Conservation (phyloP, 176 grass and related monocot genomes). For the sorghum (Sorghum bicolor) region DNA sequence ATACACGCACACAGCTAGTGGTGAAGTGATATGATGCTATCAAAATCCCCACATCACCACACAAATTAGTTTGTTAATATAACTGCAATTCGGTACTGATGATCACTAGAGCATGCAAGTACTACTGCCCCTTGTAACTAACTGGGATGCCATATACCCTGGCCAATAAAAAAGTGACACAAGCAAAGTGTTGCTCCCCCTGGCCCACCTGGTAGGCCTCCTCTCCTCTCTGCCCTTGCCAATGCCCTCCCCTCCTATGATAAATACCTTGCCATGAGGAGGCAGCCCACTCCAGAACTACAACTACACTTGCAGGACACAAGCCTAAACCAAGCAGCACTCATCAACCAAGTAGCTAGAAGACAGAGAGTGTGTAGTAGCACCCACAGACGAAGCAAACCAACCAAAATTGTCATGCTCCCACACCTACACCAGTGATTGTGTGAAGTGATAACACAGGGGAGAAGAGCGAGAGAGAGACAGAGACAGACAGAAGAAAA, state of each 20-base stretch:
- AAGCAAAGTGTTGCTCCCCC: constrained; percentile 36
- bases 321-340: neutral
- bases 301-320: constrained; percentile 1
- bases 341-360: neutral
- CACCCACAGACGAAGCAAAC: neutral
- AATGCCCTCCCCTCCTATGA: neutral
- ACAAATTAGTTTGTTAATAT: constrained; percentile 14
- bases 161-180: constrained; percentile 32
- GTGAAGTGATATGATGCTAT: neutral
- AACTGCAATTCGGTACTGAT: neutral
- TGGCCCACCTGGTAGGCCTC: constrained; percentile 39
- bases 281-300: constrained; percentile 10
- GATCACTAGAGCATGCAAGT: neutral
- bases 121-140: neutral
- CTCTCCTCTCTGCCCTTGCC: neutral
- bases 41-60: neutral
- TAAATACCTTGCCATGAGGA: constrained; percentile 50
- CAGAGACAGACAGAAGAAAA: neutral
- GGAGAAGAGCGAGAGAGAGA: neutral
- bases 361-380: neutral
- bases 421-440: neutral
- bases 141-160: constrained; percentile 16
- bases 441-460: neutral
- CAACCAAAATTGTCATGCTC: neutral
- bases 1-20: neutral